These are phyloP conservation scores for Penicillium ucsense DNA, from an alignment of 495 filamentous ascomycete species.

Conservation along the genomic window DNA sequence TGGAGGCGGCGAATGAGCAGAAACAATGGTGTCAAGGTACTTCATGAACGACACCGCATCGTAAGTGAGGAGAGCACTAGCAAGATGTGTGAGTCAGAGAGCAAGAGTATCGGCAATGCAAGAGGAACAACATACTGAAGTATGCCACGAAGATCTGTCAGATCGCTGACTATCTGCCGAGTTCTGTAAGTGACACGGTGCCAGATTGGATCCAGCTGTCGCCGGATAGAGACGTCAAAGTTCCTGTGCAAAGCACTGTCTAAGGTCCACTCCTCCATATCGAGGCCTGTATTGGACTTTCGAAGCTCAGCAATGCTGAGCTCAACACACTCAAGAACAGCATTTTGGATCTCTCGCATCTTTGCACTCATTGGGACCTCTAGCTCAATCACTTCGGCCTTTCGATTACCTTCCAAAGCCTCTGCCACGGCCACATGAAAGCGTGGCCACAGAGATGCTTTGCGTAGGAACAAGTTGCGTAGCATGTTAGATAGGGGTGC, in stretches of 20 bases:
- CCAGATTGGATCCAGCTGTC: slow-evolving; percentile 94
- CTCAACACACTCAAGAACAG: slow-evolving; percentile 93
- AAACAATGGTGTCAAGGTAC: slow-evolving; percentile 88
- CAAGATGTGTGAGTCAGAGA: slow-evolving; percentile 9
- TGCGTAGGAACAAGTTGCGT: slow-evolving; percentile 84
- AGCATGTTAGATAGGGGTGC: slow-evolving; percentile 85
- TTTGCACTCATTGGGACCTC: slow-evolving; percentile 94
- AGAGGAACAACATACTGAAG: slow-evolving; percentile 49
- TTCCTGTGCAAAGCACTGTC: slow-evolving; percentile 89
- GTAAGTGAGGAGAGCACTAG: slow-evolving; percentile 62
- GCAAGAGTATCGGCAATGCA: neutral
- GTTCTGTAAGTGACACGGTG: slow-evolving; percentile 93
- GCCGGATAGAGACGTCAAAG: slow-evolving; percentile 79
- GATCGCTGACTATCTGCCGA: slow-evolving; percentile 81
- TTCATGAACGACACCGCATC: slow-evolving; percentile 89
- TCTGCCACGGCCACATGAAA: slow-evolving; percentile 86
- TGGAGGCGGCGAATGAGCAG: slow-evolving; percentile 79
- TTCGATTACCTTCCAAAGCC: slow-evolving; percentile 80
- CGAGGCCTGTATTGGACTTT: slow-evolving; percentile 77
- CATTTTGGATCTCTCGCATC: slow-evolving; percentile 89
- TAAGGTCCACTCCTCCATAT: slow-evolving; percentile 96
- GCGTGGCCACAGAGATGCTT: slow-evolving; percentile 85
- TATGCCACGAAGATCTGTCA: slow-evolving; percentile 77
- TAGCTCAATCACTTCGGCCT: slow-evolving; percentile 93
- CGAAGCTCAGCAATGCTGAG: slow-evolving; percentile 85